These are phyloP conservation scores for Magnaporthiopsis rhizophila DNA, from an alignment of 2,329 filamentous ascomycete genomes.

Conservation along the genomic window DNA sequence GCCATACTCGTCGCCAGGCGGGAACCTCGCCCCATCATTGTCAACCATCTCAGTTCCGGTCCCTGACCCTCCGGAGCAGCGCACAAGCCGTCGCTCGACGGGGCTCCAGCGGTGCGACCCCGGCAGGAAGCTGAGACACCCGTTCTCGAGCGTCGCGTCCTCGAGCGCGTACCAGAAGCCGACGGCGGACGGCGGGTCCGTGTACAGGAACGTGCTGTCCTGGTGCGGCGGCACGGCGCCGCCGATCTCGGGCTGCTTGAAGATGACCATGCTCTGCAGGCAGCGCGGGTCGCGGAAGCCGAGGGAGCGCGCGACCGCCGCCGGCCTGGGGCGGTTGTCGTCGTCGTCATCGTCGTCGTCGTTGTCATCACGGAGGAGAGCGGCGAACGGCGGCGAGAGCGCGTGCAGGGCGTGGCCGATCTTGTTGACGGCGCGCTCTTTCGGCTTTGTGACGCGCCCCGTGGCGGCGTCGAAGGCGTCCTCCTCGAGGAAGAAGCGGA, in stretches of 20 bases:
- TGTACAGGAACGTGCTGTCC: slow-evolving; percentile 89
- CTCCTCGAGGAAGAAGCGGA: slow-evolving; percentile 96
- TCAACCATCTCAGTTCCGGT: slow-evolving; percentile 67
- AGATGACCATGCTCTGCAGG: slow-evolving; percentile 96
- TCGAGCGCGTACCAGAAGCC: slow-evolving; percentile 98
- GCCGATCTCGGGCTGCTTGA: slow-evolving; percentile 95
- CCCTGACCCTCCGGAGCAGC: slow-evolving; percentile 44
- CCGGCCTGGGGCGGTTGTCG: slow-evolving; percentile 31
- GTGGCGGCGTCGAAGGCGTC: slow-evolving; percentile 63
- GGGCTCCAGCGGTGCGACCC: slow-evolving; percentile 69
- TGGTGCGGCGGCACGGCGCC: slow-evolving; percentile 87
- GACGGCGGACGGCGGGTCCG: slow-evolving; percentile 77
- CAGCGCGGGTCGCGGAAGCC: slow-evolving; percentile 68
- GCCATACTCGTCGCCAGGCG: slow-evolving; percentile 40
- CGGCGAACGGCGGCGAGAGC: slow-evolving; percentile 58
- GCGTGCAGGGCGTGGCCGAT: slow-evolving; percentile 72
- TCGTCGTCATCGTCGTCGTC: slow-evolving; percentile 15
- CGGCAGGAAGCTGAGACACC: slow-evolving; percentile 77
- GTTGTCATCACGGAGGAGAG: slow-evolving; percentile 37
- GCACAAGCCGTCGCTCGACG: slow-evolving; percentile 67
- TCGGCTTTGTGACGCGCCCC: slow-evolving; percentile 66
- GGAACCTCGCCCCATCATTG: slow-evolving; percentile 62
- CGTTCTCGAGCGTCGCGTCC: slow-evolving; percentile 80
- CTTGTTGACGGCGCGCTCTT: slow-evolving; percentile 81
- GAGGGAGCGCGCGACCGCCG: slow-evolving; percentile 59